Evolutionary conservation across 352 stramenopile genomes (phyloP).

Genomic region (Globisporangium heterothallicum): DNA sequence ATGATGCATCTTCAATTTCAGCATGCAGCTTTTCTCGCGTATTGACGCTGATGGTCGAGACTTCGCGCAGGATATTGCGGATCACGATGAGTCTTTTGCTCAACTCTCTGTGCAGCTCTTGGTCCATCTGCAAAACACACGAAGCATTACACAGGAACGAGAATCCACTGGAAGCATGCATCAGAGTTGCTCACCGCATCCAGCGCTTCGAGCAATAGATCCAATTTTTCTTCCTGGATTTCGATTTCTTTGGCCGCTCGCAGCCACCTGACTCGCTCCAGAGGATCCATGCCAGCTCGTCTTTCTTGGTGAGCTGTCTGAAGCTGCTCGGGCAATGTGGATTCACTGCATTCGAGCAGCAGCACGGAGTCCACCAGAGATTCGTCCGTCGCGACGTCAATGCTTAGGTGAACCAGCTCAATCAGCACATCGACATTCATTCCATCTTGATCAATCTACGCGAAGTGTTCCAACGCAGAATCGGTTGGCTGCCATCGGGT

Average conservation of each 20-base stretch:
- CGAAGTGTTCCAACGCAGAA: neutral
- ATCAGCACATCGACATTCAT: conserved; percentile 30
- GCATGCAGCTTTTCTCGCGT: conserved; percentile 22
- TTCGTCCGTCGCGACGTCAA: conserved; percentile 23
- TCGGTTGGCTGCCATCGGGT: neutral
- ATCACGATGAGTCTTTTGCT: conserved; percentile 22
- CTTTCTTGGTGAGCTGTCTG: conserved; percentile 15
- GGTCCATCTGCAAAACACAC: conserved; percentile 22
- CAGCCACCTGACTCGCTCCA: conserved; percentile 30
- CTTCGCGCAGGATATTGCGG: conserved; percentile 17
- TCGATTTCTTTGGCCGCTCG: conserved; percentile 25
- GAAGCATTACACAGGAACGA: neutral
- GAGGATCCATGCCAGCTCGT: conserved; percentile 18
- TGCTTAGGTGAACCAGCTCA: conserved; percentile 31
- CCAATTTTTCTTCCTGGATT: conserved; percentile 17
- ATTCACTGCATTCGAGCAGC: conserved; percentile 16
- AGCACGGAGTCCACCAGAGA: conserved; percentile 10
- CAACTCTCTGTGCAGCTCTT: conserved; percentile 17
- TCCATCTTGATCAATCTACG: conserved; percentile 20
- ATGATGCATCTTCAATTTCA: conserved; percentile 10
- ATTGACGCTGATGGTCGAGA: conserved; percentile 13
- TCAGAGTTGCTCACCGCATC: conserved; percentile 1
- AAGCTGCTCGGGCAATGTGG: conserved; percentile 18
- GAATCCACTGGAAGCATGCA: too few relatives aligned
- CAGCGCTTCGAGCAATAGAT: conserved; percentile 15